Base-by-base conservation (phyloP, 1,284 basidiomycete species). In the Porodaedalea pini region DNA sequence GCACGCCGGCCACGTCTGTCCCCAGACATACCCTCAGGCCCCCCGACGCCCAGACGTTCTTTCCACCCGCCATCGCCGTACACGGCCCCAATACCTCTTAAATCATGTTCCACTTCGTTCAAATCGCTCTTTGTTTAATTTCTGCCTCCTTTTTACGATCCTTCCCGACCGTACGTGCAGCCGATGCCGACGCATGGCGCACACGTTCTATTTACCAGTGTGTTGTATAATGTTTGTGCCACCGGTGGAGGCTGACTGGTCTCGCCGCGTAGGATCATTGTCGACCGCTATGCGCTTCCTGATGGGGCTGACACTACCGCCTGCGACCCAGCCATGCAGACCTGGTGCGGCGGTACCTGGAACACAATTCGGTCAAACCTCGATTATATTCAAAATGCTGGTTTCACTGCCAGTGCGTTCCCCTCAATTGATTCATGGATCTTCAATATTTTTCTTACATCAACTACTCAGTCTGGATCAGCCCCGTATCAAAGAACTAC, bases 281-380 rank as follows among this genome's bases (percentile, higher is more conserved):
- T 85, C 1, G 89, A 92, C 70, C 86, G 89, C 31, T 92, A 83
- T 66, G 86, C 88, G 6, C 77, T 85, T 61, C 72, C 82, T 4
- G 69, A 77, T 0, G 80, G 79, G 39, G 73, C 80, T 0, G 77
- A 82, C 60, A 71, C 74, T 7, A 79, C 74, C 43, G 75, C 78
- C 32, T 90, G 88, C 66, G 72, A 84, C 62, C 74, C 79, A 5
- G 73, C 69, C 36, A 67, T 75, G 23, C 80, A 79, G 63, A 80
- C 78, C 1, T 90, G 82, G 78, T 90, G 89, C 63, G 88, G 88
- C 21, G 88, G 90, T 3, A 88, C 82, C 10, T 92, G 88, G 87
- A 80, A 83, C 55, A 85, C 84, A 2, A 83, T 90, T 64, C 79
- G 78, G 56, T 77, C 81, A 63, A 88, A 89, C 68, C 75, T 92